Evolutionary conservation across 2,329 filamentous ascomycete species (phyloP).

Genomic region (Zymoseptoria ardabiliae): DNA sequence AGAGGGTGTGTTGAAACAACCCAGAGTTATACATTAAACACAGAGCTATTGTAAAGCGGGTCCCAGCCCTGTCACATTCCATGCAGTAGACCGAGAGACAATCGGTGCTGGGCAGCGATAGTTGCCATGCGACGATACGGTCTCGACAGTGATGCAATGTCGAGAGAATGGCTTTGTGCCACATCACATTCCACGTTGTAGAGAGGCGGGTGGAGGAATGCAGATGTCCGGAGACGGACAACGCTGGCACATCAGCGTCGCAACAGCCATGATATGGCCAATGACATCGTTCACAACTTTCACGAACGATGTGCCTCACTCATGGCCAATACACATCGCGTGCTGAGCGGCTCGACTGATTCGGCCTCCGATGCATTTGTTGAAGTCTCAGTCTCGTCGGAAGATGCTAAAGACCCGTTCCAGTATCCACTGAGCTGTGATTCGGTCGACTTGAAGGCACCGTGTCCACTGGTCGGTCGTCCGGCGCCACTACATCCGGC

Average conservation of each 20-base stretch:
- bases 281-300: background rate
- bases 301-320: background rate
- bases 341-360: background rate
- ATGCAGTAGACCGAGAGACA: conserved; percentile 19
- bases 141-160: conserved; percentile 11
- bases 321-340: background rate
- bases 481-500: background rate
- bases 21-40: conserved; percentile 10
- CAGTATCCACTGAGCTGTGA: background rate
- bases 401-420: background rate
- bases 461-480: background rate
- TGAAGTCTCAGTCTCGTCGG: background rate
- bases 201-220: conserved; percentile 15
- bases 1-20: conserved; percentile 7
- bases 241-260: background rate
- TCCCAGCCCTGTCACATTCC: conserved; percentile 21
- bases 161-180: conserved; percentile 19
- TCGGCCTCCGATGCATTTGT: background rate
- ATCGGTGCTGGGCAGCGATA: conserved; percentile 9
- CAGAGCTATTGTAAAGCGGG: conserved; percentile 19
- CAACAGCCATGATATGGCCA: background rate
- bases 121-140: conserved; percentile 7
- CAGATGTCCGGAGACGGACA: background rate
- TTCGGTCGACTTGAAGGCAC: background rate
- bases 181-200: conserved; percentile 14